Conservation (phyloP, 129 eudicot genomes). For the Flaveria linearis region DNA sequence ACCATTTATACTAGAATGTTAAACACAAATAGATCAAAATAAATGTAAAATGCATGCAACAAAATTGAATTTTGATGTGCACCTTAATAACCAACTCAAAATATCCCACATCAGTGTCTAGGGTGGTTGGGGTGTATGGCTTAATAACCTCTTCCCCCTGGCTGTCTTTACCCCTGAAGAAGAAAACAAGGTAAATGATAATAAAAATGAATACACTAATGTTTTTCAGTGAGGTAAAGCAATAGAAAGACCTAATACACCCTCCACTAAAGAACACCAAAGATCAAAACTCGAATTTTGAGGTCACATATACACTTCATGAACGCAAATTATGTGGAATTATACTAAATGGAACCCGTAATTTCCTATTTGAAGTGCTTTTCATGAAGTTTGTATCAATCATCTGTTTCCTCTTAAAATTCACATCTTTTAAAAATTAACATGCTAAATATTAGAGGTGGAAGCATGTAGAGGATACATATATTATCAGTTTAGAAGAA, state of each 20-base stretch:
- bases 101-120: constrained; percentile 90
- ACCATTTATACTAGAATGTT: constrained; percentile 9
- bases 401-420: background rate
- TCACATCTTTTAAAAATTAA: background rate
- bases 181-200: constrained; percentile 8
- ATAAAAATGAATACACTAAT: constrained; percentile 11
- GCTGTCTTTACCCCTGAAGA: constrained; percentile 83
- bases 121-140: constrained; percentile 91
- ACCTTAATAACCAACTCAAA: constrained; percentile 98
- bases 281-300: constrained; percentile 2
- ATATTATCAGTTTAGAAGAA: too few species aligned
- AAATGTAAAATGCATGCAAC: background rate
- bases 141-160: constrained; percentile 92
- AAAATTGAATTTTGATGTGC: background rate
- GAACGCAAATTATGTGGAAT: constrained; percentile 1
- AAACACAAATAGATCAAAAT: background rate
- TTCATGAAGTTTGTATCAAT: background rate
- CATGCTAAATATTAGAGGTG: background rate
- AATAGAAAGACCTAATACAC: constrained; percentile 9
- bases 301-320: background rate
- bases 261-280: background rate
- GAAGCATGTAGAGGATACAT: background rate
- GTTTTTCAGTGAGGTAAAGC: background rate
- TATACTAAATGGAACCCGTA: background rate
- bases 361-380: background rate